Evolutionary conservation across 768 basidiomycete species (phyloP).

Genomic region (Auricularia sp.): DNA sequence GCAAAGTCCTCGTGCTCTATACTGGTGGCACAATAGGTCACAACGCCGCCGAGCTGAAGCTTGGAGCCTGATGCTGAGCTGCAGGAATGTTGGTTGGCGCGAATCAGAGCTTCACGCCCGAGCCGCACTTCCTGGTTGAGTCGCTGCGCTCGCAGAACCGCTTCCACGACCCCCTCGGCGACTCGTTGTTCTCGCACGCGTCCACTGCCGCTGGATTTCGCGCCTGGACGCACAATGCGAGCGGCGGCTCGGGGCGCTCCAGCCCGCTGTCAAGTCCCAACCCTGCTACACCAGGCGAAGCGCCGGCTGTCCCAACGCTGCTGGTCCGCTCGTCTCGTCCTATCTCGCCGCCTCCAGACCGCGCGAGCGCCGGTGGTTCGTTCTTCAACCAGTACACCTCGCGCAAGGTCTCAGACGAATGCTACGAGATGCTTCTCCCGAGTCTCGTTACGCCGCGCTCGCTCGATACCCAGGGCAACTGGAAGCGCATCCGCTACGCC

Average conservation of each 20-base stretch:
- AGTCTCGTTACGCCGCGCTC: conserved; percentile 72
- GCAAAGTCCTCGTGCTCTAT: background rate
- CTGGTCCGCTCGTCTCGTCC: conserved; percentile 62
- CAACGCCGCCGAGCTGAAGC: background rate
- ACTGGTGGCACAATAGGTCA: background rate
- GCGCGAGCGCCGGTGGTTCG: background rate
- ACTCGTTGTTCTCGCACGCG: conserved; percentile 77
- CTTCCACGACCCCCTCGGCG: conserved; percentile 85
- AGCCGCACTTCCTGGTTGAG: conserved; percentile 80
- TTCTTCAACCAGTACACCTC: conserved; percentile 12
- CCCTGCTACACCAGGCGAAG: conserved; percentile 12
- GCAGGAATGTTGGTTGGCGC: conserved; percentile 63
- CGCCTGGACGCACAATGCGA: conserved; percentile 41
- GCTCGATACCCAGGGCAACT: conserved; percentile 46
- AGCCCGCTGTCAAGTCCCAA: conserved; percentile 28
- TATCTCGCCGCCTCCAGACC: conserved; percentile 35
- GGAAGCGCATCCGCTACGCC: conserved; percentile 75
- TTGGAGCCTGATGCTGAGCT: background rate
- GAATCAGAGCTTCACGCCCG: conserved; percentile 68
- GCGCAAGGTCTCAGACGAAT: conserved; percentile 42
- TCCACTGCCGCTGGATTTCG: conserved; percentile 70
- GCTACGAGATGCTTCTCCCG: conserved; percentile 67
- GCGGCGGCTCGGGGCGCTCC: conserved; percentile 44
- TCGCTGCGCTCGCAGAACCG: conserved; percentile 72
- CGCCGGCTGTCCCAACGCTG: conserved; percentile 24